These are phyloP conservation scores for Lactarius psammicola DNA, from an alignment of 768 basidiomycete genomes.

Conservation along the genomic window DNA sequence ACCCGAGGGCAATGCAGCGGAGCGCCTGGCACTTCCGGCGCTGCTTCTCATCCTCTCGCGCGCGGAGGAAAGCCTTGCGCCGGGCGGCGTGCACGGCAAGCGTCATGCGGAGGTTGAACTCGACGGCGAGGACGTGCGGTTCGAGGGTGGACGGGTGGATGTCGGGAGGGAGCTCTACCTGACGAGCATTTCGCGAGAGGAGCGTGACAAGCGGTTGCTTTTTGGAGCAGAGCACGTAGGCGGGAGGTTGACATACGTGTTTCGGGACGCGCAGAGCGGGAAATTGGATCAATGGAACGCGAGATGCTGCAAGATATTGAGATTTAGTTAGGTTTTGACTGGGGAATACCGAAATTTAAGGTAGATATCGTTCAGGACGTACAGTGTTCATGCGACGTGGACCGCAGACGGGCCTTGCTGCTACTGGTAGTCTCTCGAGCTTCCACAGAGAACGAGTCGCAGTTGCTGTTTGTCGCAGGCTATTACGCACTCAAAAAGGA, in stretches of 20 bases:
- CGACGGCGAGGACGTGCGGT: slow-evolving; percentile 73
- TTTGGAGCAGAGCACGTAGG: too few species aligned
- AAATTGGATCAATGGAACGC: slow-evolving; percentile 90
- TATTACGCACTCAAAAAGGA: too few species aligned
- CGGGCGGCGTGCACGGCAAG: slow-evolving; percentile 63
- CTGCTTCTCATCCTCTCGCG: slow-evolving; percentile 78
- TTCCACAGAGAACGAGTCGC: too few species aligned
- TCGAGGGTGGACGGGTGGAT: slow-evolving; percentile 96
- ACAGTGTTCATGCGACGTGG: slow-evolving; percentile 23
- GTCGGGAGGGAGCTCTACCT: slow-evolving; percentile 87
- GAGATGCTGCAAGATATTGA: slow-evolving; percentile 80
- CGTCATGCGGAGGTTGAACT: slow-evolving; percentile 66
- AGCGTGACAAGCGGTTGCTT: too few species aligned
- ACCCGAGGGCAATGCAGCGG: slow-evolving; percentile 78
- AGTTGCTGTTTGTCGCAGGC: too few species aligned
- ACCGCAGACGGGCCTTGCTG: too few species aligned
- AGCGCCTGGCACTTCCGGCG: slow-evolving; percentile 60
- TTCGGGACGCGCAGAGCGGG: slow-evolving; percentile 87
- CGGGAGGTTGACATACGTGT: slow-evolving; percentile 48
- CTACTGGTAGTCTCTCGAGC: too few species aligned
- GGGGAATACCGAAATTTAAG: background rate
- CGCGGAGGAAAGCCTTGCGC: slow-evolving; percentile 68
- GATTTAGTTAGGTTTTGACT: slow-evolving; percentile 39
- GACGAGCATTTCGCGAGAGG: too few species aligned
- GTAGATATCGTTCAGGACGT: background rate